These are phyloP conservation scores for Globisporangium nagaii DNA, from an alignment of 352 stramenopile genomes.

Conservation along the genomic window DNA sequence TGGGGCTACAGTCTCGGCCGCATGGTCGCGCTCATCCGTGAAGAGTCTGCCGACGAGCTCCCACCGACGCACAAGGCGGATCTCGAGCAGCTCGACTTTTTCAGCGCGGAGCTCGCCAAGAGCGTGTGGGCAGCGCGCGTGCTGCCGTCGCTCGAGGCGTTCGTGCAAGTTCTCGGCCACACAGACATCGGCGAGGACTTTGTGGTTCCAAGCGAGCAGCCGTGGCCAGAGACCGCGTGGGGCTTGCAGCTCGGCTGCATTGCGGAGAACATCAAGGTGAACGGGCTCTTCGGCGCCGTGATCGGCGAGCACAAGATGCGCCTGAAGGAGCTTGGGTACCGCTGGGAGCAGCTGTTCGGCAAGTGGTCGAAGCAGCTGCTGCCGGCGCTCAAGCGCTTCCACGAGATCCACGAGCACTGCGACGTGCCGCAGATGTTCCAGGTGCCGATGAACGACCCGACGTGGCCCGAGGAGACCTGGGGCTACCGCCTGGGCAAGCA, in stretches of 20 bases:
- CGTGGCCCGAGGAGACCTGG: slow-evolving; percentile 80
- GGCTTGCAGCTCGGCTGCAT: slow-evolving; percentile 49
- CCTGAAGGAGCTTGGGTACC: slow-evolving; percentile 48
- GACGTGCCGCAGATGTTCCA: slow-evolving; percentile 87
- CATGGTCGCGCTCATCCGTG: slow-evolving; percentile 13
- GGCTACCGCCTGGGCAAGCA: slow-evolving; percentile 86
- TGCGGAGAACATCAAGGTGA: slow-evolving; percentile 36
- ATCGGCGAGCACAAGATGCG: slow-evolving; percentile 27
- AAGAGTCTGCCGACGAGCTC: slow-evolving; percentile 1
- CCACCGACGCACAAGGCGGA: neutral
- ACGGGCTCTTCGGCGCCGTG: slow-evolving; percentile 35
- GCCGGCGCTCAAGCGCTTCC: slow-evolving; percentile 69
- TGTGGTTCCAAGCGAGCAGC: slow-evolving; percentile 37
- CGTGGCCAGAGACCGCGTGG: slow-evolving; percentile 41
- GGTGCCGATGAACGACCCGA: slow-evolving; percentile 59
- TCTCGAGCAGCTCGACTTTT: slow-evolving; percentile 42
- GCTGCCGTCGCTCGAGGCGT: slow-evolving; percentile 36
- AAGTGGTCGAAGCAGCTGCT: slow-evolving; percentile 51
- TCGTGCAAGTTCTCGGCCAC: slow-evolving; percentile 22
- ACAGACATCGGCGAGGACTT: slow-evolving; percentile 44
- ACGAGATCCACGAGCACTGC: slow-evolving; percentile 80
- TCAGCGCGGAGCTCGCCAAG: slow-evolving; percentile 19
- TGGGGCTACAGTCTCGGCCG: slow-evolving; percentile 18
- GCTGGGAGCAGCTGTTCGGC: slow-evolving; percentile 52
- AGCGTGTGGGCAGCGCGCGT: slow-evolving; percentile 28